A percentile compares a stretch with the other conserved stretches of the same genome.
These are phyloP conservation scores for Talaromyces sp. DNA, from an alignment of 2,329 filamentous ascomycete species.

Conservation along the genomic window DNA sequence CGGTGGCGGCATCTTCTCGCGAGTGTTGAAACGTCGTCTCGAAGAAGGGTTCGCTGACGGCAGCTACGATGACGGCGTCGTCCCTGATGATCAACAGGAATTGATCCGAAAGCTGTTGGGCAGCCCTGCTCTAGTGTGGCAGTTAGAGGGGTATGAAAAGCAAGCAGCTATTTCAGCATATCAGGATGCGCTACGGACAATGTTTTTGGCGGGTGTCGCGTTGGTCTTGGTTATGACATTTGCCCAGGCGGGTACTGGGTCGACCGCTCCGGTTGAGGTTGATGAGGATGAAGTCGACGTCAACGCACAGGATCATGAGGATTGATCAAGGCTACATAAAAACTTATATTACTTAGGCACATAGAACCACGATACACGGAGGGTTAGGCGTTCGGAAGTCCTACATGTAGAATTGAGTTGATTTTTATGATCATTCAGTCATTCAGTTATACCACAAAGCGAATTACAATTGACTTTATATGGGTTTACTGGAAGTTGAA, in stretches of 20 bases:
- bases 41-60: conserved; percentile 51
- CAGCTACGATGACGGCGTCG: not conserved
- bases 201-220: conserved; percentile 53
- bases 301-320: not conserved
- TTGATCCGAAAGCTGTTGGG: conserved; percentile 57
- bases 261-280: conserved; percentile 38
- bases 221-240: conserved; percentile 50
- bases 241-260: conserved; percentile 59
- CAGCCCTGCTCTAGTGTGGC: conserved; percentile 55
- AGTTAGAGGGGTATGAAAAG: conserved; percentile 48
- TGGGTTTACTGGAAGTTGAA: not conserved
- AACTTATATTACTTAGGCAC: not conserved
- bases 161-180: conserved; percentile 54
- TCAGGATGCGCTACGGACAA: conserved; percentile 49
- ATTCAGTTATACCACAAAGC: not conserved
- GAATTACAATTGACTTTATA: not conserved
- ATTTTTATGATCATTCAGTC: too few relatives aligned
- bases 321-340: not conserved
- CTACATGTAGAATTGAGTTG: not conserved
- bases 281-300: not conserved
- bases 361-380: not conserved
- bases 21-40: conserved; percentile 57
- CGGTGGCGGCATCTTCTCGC: conserved; percentile 70
- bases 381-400: not conserved
- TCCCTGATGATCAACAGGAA: conserved; percentile 35